These are phyloP conservation scores for Penicillium nordicum DNA, from an alignment of 2,329 filamentous ascomycete species.

Conservation along the genomic window DNA sequence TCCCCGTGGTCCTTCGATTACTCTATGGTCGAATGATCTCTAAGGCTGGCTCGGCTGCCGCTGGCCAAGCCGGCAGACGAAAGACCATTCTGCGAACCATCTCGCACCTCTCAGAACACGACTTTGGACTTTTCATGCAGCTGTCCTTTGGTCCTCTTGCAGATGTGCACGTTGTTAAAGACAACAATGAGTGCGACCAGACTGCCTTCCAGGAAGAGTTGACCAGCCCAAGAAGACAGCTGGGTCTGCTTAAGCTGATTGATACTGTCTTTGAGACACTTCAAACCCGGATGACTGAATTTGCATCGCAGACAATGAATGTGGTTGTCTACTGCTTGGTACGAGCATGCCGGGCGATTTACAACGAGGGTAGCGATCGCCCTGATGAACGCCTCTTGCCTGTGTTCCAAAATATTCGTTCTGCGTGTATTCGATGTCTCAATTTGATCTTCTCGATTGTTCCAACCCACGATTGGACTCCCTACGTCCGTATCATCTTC, in stretches of 20 bases:
- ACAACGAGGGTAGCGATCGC: constrained; percentile 31
- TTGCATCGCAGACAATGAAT: constrained; percentile 66
- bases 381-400: constrained; percentile 32
- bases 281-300: constrained; percentile 67
- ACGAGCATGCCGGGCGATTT: constrained; percentile 58
- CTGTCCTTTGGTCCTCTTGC: constrained; percentile 73
- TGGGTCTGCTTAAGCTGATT: constrained; percentile 89
- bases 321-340: constrained; percentile 79
- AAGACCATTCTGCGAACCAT: constrained; percentile 71
- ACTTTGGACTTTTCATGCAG: constrained; percentile 76
- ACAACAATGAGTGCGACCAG: constrained; percentile 46
- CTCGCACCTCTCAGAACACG: constrained; percentile 68
- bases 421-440: constrained; percentile 73
- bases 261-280: constrained; percentile 82
- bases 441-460: constrained; percentile 73
- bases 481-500: constrained; percentile 68
- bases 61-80: constrained; percentile 73
- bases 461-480: constrained; percentile 66
- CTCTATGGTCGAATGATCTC: constrained; percentile 88
- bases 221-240: constrained; percentile 71
- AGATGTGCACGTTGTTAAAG: constrained; percentile 57
- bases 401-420: constrained; percentile 49
- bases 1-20: constrained; percentile 82
- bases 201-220: constrained; percentile 57
- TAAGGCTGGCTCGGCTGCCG: constrained; percentile 63